phyloP scores from a whole-genome alignment of 179 eudicot genomes.

The Heliamphora pulchella region DNA sequence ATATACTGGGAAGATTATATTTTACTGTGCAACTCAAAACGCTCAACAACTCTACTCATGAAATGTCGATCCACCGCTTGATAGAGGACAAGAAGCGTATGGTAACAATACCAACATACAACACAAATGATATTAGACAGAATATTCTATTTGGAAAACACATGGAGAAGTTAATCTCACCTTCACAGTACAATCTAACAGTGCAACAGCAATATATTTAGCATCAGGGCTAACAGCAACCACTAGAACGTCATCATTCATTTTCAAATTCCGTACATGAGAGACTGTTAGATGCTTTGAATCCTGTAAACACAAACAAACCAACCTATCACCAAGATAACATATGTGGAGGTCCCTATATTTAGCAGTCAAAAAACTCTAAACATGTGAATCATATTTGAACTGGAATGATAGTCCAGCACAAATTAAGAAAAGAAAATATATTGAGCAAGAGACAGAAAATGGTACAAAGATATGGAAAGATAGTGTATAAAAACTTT shows the following conservation, averaged over 20 bases:
- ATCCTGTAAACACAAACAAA: slow-evolving; percentile 39
- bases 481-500: background rate
- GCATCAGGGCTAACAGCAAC: slow-evolving; percentile 85
- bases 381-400: slow-evolving; percentile 6
- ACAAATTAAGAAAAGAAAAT: background rate
- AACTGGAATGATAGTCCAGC: background rate
- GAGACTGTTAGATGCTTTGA: slow-evolving; percentile 53
- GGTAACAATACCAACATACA: background rate
- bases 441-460: background rate
- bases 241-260: slow-evolving; percentile 80
- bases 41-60: background rate
- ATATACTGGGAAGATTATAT: too few relatives aligned
- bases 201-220: slow-evolving; percentile 78
- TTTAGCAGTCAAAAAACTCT: background rate
- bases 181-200: slow-evolving; percentile 86
- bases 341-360: background rate
- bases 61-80: background rate
- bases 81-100: background rate
- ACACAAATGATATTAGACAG: slow-evolving; percentile 2
- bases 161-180: slow-evolving; percentile 31
- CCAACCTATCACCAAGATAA: slow-evolving; percentile 11
- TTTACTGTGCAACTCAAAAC: background rate
- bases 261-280: slow-evolving; percentile 53
- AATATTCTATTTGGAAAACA: slow-evolving; percentile 9
- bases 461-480: background rate